Conservation (phyloP, 495 filamentous ascomycete genomes). For the Cenococcum geophilum region DNA sequence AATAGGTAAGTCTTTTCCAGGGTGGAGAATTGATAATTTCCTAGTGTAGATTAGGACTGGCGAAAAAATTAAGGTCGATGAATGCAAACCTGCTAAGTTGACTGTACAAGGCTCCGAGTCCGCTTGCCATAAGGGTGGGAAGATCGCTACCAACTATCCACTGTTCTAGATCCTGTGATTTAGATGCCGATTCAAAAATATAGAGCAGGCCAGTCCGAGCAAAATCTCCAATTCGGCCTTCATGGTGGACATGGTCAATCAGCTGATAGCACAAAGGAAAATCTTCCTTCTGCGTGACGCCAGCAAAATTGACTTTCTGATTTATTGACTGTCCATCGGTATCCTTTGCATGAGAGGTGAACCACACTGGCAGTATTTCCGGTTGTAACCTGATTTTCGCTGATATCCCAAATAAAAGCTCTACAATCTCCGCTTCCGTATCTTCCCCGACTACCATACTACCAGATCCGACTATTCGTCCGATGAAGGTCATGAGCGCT, state of each 20-base stretch:
- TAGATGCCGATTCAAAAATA: conserved; percentile 87
- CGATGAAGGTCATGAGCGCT: conserved; percentile 74
- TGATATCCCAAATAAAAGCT: conserved; percentile 86
- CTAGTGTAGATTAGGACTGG: conserved; percentile 23
- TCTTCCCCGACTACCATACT: conserved; percentile 58
- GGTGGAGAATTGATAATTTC: conserved; percentile 43
- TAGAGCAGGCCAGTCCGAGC: conserved; percentile 93
- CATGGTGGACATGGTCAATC: conserved; percentile 92
- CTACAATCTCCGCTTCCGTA: conserved; percentile 77
- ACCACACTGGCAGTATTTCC: conserved; percentile 81
- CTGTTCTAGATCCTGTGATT: conserved; percentile 72
- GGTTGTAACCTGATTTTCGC: conserved; percentile 91
- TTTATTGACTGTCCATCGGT: conserved; percentile 33
- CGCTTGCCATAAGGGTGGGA: conserved; percentile 93
- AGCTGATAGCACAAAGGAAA: conserved; percentile 94
- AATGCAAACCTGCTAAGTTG: conserved; percentile 72
- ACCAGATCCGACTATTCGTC: conserved; percentile 56
- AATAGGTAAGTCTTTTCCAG: conserved; percentile 64
- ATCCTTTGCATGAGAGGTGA: conserved; percentile 50
- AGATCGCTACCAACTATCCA: conserved; percentile 98
- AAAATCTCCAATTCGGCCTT: conserved; percentile 90
- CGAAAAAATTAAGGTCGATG: background rate
- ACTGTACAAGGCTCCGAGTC: conserved; percentile 90
- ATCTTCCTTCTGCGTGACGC: conserved; percentile 80
- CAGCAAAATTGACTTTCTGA: conserved; percentile 64